Percentiles rank a stretch among this genome's conserved stretches.
These are phyloP conservation scores for Gaultheria prostrata DNA, from an alignment of 148 eudicot genomes.

Conservation along the genomic window DNA sequence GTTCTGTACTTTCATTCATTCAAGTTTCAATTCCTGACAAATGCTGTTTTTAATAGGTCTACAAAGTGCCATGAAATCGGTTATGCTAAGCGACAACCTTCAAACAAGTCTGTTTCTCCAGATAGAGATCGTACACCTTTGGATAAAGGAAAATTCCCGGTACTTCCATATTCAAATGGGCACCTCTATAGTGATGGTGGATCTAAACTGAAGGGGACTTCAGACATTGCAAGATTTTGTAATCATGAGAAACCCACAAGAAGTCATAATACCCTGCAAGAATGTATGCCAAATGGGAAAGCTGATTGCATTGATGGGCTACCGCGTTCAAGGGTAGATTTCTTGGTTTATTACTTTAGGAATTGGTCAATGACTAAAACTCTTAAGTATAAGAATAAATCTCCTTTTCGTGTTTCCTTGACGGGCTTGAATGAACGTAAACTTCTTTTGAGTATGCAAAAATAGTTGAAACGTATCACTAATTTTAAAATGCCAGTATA, in stretches of 20 bases:
- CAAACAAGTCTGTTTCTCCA: conserved; percentile 22
- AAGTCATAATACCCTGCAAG: not conserved
- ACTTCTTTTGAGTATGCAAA: no score
- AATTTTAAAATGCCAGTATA: no score
- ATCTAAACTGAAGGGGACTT: conserved; percentile 3
- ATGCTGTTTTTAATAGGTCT: conserved; percentile 41
- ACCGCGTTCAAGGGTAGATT: conserved; percentile 4
- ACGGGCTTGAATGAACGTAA: no score
- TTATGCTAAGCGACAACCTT: conserved; percentile 55
- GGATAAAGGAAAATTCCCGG: conserved; percentile 24
- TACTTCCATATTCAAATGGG: conserved; percentile 8
- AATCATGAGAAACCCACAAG: conserved; percentile 12
- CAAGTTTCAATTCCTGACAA: conserved; percentile 17
- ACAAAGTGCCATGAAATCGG: conserved; percentile 74
- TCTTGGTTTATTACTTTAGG: not conserved
- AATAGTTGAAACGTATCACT: no score
- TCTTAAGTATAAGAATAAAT: no score
- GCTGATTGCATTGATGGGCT: not conserved
- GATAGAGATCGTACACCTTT: conserved; percentile 17
- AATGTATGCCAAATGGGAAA: conserved; percentile 5
- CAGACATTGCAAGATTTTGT: conserved; percentile 5
- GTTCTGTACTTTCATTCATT: not conserved
- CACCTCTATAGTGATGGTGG: not conserved
- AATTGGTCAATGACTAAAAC: no score
- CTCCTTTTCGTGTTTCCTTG: no score